A percentile compares a stretch with the other conserved stretches of the same genome.
These are phyloP conservation scores for Elongisporangium undulatum DNA, from an alignment of 352 stramenopile species.

Conservation along the genomic window DNA sequence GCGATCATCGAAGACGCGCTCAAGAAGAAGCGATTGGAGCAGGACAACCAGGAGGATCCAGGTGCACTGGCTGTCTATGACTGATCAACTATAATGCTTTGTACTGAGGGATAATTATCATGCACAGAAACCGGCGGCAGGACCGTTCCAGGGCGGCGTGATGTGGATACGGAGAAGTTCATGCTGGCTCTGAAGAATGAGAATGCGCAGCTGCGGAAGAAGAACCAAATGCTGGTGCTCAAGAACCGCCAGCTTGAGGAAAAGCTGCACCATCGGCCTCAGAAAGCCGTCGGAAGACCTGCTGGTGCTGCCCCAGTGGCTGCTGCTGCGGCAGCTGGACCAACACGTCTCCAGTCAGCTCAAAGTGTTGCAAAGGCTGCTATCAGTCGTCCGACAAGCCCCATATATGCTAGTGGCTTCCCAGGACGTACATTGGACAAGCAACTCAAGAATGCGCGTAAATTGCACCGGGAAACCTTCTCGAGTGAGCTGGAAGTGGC, in stretches of 20 bases:
- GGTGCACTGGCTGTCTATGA: slow-evolving; percentile 18
- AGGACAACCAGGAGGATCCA: slow-evolving; percentile 57
- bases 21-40: slow-evolving; percentile 60
- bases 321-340: not conserved
- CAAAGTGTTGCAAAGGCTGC: slow-evolving; percentile 17
- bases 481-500: slow-evolving; percentile 60
- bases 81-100: too few species aligned
- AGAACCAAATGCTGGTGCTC: slow-evolving; percentile 63
- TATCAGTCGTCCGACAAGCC: not conserved
- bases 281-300: not conserved
- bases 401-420: slow-evolving; percentile 13
- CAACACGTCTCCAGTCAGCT: slow-evolving; percentile 9
- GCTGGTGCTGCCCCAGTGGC: not conserved
- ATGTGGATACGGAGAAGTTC: slow-evolving; percentile 80
- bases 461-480: slow-evolving; percentile 44
- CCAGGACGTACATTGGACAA: slow-evolving; percentile 24
- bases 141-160: slow-evolving; percentile 35
- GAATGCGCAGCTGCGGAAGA: slow-evolving; percentile 66
- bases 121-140: slow-evolving; percentile 22
- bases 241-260: slow-evolving; percentile 68
- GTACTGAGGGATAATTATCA: not conserved
- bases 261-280: slow-evolving; percentile 27
- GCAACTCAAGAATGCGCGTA: slow-evolving; percentile 40
- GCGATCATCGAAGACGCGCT: slow-evolving; percentile 85
- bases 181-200: slow-evolving; percentile 75